phyloP scores from a whole-genome alignment of 306 rosid genomes.

The barrel medic (Medicago truncatula) region DNA sequence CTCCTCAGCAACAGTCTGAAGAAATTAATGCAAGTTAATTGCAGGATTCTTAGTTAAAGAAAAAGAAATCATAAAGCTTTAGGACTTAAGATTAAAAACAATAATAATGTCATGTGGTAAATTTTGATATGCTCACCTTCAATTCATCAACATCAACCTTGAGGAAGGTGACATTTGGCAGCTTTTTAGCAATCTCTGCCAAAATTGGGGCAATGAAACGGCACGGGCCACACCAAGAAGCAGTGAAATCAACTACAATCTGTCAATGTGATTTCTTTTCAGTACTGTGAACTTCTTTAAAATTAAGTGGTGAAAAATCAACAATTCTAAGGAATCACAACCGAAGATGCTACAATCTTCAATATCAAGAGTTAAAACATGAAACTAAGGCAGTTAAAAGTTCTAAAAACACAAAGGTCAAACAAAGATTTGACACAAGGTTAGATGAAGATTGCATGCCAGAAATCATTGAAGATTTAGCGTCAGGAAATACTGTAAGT shows the following conservation, averaged over 20 bases:
- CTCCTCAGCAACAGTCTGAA: slow-evolving; percentile 68
- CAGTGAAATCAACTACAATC: slow-evolving; percentile 93
- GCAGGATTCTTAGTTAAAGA: slow-evolving; percentile 8
- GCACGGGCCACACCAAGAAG: slow-evolving; percentile 95
- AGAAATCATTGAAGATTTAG: background rate
- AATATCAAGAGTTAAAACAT: slow-evolving; percentile 10
- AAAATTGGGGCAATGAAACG: slow-evolving; percentile 76
- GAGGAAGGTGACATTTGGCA: slow-evolving; percentile 55
- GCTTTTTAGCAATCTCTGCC: slow-evolving; percentile 65
- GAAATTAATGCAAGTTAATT: background rate
- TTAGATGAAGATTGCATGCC: background rate
- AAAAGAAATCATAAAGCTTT: no score
- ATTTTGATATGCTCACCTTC: slow-evolving; percentile 43
- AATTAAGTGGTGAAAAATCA: background rate
- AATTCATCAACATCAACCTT: slow-evolving; percentile 94
- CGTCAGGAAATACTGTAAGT: background rate
- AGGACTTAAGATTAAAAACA: background rate
- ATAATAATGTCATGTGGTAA: background rate
- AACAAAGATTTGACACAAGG: background rate
- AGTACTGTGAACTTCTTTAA: slow-evolving; percentile 5
- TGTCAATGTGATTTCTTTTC: slow-evolving; percentile 32
- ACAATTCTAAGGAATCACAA: slow-evolving; percentile 5
- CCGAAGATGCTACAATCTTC: background rate
- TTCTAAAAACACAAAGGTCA: background rate
- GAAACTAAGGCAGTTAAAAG: background rate